Percentiles rank a stretch among this genome's conserved stretches.
These are phyloP conservation scores for Ceraceosorus guamensis DNA, from an alignment of 1,284 basidiomycete genomes.

Conservation along the genomic window DNA sequence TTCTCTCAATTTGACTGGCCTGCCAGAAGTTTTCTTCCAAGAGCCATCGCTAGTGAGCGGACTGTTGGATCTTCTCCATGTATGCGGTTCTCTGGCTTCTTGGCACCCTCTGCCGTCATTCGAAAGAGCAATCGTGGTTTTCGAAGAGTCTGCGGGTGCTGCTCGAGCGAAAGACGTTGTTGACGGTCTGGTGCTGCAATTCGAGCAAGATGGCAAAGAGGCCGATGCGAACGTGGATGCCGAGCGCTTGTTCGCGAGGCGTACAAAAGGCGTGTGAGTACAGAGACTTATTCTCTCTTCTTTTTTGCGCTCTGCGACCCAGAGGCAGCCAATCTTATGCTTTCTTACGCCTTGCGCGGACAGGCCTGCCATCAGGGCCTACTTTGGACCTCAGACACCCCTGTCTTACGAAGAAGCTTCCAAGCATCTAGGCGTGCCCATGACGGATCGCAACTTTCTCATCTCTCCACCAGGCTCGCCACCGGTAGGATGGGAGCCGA, in stretches of 20 bases:
- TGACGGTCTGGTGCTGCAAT: conserved; percentile 29
- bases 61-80: conserved; percentile 32
- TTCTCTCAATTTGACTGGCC: conserved; percentile 36
- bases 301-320: no score
- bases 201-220: conserved; percentile 23
- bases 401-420: background rate
- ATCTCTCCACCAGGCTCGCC: conserved; percentile 98
- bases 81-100: conserved; percentile 35
- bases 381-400: conserved; percentile 9
- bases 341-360: background rate
- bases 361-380: conserved; percentile 9
- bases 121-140: conserved; percentile 32
- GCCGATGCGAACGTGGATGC: background rate
- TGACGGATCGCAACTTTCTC: conserved; percentile 82
- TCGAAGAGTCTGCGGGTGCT: conserved; percentile 24
- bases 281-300: background rate
- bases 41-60: conserved; percentile 17
- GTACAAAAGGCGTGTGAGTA: background rate
- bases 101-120: conserved; percentile 39
- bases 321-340: no score
- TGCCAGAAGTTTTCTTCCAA: conserved; percentile 38
- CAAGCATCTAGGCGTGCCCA: conserved; percentile 52
- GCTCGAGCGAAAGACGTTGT: conserved; percentile 27
- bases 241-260: background rate
- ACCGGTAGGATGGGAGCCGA: conserved; percentile 90